phyloP scores from a whole-genome alignment of 2,329 filamentous ascomycete species.

The Fonsecaea pugnacius region DNA sequence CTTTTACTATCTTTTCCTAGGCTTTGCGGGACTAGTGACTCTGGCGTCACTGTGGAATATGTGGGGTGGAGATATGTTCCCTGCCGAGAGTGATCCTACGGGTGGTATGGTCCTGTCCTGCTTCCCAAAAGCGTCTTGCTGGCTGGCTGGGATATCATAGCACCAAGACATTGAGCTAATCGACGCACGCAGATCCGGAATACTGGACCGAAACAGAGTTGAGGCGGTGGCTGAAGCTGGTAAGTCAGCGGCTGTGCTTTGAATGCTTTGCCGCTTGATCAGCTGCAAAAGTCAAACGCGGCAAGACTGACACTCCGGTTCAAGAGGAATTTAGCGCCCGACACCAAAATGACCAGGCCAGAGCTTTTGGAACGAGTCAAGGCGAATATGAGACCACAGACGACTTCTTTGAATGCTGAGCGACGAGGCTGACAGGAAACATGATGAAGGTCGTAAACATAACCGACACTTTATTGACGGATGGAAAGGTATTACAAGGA shows the following conservation, averaged over 20 bases:
- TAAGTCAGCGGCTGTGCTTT: slow-evolving; percentile 53
- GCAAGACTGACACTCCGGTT: slow-evolving; percentile 8
- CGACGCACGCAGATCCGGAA: slow-evolving; percentile 60
- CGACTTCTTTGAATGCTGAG: not conserved
- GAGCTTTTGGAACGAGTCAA: slow-evolving; percentile 71
- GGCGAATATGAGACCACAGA: slow-evolving; percentile 60
- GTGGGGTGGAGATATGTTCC: slow-evolving; percentile 85
- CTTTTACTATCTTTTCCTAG: slow-evolving; percentile 48
- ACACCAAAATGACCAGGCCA: slow-evolving; percentile 62
- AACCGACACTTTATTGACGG: not conserved
- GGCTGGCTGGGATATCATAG: not conserved
- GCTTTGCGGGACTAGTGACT: slow-evolving; percentile 79
- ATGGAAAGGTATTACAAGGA: not conserved
- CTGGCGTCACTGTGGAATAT: slow-evolving; percentile 82
- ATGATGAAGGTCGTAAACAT: not conserved
- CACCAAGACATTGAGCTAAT: not conserved
- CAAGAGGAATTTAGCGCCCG: slow-evolving; percentile 68
- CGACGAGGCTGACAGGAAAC: not conserved
- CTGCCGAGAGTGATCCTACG: slow-evolving; percentile 72
- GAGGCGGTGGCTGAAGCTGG: slow-evolving; percentile 76
- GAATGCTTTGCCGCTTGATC: not conserved
- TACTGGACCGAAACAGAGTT: slow-evolving; percentile 81
- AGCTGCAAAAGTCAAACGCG: not conserved
- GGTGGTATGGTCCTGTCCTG: slow-evolving; percentile 62
- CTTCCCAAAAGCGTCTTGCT: not conserved